These are phyloP conservation scores for Neurospora sp. DNA, from an alignment of 495 filamentous ascomycete species.

Conservation along the genomic window DNA sequence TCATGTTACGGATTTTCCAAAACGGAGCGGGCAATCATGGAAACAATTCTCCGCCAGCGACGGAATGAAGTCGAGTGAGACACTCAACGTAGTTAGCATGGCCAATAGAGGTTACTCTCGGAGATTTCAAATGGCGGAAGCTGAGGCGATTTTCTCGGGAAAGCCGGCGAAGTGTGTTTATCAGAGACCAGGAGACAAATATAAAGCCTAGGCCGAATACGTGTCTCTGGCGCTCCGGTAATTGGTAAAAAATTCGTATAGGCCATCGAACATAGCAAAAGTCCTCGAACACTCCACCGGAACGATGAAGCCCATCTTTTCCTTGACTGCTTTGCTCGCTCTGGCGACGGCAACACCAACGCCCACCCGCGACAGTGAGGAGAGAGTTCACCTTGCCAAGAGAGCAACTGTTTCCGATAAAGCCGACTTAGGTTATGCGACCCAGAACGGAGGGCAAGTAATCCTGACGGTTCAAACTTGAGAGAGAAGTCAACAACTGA, in stretches of 20 bases:
- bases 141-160: neutral
- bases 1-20: neutral
- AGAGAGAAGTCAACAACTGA: neutral
- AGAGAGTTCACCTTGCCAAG: neutral
- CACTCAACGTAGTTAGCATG: neutral
- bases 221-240: neutral
- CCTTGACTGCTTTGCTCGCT: neutral
- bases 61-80: neutral
- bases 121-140: neutral
- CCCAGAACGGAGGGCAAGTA: constrained; percentile 6
- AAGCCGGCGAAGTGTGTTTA: neutral
- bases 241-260: neutral
- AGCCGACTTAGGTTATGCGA: constrained; percentile 6
- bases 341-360: neutral
- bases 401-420: neutral
- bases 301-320: neutral
- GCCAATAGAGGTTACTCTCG: neutral
- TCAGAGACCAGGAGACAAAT: neutral
- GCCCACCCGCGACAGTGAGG: neutral
- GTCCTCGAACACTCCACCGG: neutral
- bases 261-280: neutral
- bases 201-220: neutral
- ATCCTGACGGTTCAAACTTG: neutral
- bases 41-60: neutral
- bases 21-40: neutral